Base-by-base conservation (phyloP, 345 rosid species). In the Trapa bicornis region DNA sequence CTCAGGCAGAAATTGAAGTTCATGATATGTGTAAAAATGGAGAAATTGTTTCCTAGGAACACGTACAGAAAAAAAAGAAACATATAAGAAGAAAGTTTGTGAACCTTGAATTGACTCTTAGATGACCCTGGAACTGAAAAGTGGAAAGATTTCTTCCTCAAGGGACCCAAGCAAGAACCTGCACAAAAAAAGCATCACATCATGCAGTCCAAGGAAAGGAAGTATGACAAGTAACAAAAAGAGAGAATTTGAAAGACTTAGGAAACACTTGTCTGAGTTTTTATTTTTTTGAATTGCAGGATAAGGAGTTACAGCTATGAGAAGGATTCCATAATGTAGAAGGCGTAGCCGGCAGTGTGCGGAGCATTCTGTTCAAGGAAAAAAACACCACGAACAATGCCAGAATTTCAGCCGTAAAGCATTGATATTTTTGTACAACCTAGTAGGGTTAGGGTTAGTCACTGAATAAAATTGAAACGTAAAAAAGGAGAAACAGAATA, bases 31-130 rank as follows among this genome's bases (percentile, higher is more conserved):
- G 65, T 16, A 37, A 5, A 29, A n/a, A 63, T 37, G 17, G 35
- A 65, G 71, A 56, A 36, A 76, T 56, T 68, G 45, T 62, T 72
- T 61, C 12, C 39, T 41, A 10, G 37, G 61, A 61, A 14, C 60
- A 66, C 65, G 54, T n/a, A 29, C 45, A 9, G 66, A 54, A 74
- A 37, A 66, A 54, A 74, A 37, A 64, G 8, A 6, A 69, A 15
- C 33, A 65, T 15, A 37, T 14, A 50, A 53, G 33, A 33, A 70
- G 52, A 65, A 29, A 39, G 65, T 56, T 72, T 14, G 65, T 38
- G 52, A 54, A 83, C 89, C 85, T 83, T 78, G 72, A 72, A 77
- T 71, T 71, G 65, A 66, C 69, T 72, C 53, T 47, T 47, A 68
- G 70, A 48, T 33, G 70, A 69, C 41, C 73, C 67, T 53, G 47